phyloP scores from a whole-genome alignment of 768 basidiomycete species.

The Calvatia gigantea region DNA sequence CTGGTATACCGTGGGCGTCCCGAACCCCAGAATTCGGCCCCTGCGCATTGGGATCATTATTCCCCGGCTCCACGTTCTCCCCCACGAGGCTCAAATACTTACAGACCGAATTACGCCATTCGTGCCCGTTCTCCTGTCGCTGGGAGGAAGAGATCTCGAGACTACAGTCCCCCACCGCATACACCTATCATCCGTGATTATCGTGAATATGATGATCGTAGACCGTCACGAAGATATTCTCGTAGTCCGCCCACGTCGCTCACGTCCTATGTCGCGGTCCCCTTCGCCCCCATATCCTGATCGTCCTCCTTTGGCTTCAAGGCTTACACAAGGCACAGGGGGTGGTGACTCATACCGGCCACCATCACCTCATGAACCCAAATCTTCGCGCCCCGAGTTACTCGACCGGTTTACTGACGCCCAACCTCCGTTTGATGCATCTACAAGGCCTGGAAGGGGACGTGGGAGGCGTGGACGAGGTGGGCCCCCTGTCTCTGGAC shows the following conservation, averaged over 20 bases:
- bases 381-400: not conserved
- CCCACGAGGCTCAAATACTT: not conserved
- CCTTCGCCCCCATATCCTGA: not conserved
- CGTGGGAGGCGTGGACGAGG: slow-evolving; percentile 7
- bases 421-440: not conserved
- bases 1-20: not conserved
- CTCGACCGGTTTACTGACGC: slow-evolving; percentile 4
- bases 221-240: not conserved
- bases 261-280: not conserved
- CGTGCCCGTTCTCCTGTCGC: slow-evolving; percentile 3
- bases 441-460: not conserved
- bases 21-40: not conserved
- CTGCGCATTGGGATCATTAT: slow-evolving; percentile 5
- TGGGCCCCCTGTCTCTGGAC: not conserved
- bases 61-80: not conserved
- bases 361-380: not conserved
- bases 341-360: not conserved
- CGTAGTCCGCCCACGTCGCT: slow-evolving; percentile 6
- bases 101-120: not conserved
- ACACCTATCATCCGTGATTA: slow-evolving; percentile 1
- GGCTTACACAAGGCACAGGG: not conserved
- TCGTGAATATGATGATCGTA: not conserved
- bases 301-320: not conserved
- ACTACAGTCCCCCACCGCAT: not conserved
- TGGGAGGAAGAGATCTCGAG: slow-evolving; percentile 7